These are phyloP conservation scores for Polychaeton citri DNA, from an alignment of 2,329 filamentous ascomycete species.

Conservation along the genomic window DNA sequence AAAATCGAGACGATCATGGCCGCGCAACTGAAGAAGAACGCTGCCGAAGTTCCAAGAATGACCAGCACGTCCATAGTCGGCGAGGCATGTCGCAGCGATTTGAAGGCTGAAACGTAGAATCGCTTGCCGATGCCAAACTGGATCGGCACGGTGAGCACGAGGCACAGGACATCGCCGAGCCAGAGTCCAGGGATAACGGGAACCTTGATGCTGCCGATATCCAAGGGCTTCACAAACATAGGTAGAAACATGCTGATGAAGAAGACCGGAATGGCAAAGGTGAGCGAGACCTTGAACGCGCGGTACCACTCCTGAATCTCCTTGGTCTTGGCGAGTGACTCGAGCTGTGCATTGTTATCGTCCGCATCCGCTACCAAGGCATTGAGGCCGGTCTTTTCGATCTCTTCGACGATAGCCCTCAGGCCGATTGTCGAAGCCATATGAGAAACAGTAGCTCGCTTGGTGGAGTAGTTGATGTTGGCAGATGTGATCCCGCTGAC, in stretches of 20 bases:
- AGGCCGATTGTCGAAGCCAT: constrained; percentile 61
- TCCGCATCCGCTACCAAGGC: constrained; percentile 81
- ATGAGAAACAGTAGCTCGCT: constrained; percentile 61
- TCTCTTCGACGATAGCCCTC: constrained; percentile 64
- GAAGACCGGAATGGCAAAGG: constrained; percentile 83
- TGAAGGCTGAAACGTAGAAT: constrained; percentile 89
- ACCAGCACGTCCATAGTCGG: constrained; percentile 98
- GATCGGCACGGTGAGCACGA: constrained; percentile 75
- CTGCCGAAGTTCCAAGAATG: constrained; percentile 82
- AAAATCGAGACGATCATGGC: constrained; percentile 74
- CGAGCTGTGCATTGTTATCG: constrained; percentile 91
- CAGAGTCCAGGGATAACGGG: constrained; percentile 61
- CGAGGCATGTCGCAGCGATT: constrained; percentile 76
- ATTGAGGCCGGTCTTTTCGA: constrained; percentile 76
- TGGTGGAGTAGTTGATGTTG: constrained; percentile 58
- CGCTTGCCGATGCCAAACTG: constrained; percentile 94
- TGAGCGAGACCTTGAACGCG: constrained; percentile 63
- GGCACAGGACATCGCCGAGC: constrained; percentile 74
- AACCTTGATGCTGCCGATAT: constrained; percentile 58
- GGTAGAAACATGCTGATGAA: constrained; percentile 87
- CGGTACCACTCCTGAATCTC: constrained; percentile 88
- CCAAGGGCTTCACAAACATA: constrained; percentile 63
- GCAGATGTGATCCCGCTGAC: constrained; percentile 63
- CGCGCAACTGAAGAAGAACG: constrained; percentile 88
- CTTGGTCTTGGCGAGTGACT: constrained; percentile 89